Percentiles rank a stretch among this genome's conserved stretches.
Evolutionary conservation across 306 rosid genomes (phyloP).

Genomic region (Casuarina glauca): DNA sequence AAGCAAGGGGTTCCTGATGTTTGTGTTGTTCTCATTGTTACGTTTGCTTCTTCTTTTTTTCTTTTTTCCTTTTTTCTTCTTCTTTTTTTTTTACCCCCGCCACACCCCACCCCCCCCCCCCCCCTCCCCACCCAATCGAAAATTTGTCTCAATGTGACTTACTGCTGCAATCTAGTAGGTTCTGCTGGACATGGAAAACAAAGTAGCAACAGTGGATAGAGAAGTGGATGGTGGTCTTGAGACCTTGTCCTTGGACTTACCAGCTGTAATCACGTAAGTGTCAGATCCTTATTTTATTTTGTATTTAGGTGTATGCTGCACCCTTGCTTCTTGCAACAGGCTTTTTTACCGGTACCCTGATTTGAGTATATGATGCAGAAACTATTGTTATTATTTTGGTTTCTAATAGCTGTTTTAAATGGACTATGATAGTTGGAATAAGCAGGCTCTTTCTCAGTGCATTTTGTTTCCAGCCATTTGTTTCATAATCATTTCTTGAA

Average conservation of each 20-base stretch:
- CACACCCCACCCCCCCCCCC: too few relatives aligned
- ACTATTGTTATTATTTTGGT: not conserved
- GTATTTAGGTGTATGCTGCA: not conserved
- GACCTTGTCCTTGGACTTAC: constrained; percentile 72
- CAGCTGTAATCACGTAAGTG: constrained; percentile 92
- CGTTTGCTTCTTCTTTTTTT: not conserved
- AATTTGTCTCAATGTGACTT: constrained; percentile 28
- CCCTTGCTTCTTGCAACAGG: not conserved
- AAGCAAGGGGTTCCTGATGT: not conserved
- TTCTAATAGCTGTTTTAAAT: not conserved
- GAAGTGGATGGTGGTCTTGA: constrained; percentile 95
- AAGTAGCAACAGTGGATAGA: constrained; percentile 74
- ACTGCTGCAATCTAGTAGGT: constrained; percentile 76
- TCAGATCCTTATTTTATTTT: constrained; percentile 17
- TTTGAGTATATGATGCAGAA: not conserved
- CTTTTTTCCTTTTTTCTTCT: too few relatives aligned
- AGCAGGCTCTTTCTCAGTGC: not conserved
- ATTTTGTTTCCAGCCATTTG: not conserved
- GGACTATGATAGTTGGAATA: not conserved
- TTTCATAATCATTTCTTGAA: not conserved
- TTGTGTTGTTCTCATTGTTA: not conserved
- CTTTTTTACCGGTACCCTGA: not conserved
- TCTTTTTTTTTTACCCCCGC: too few relatives aligned
- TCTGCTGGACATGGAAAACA: constrained; percentile 85
- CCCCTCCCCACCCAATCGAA: not conserved